Percentiles rank a stretch among this genome's conserved stretches.
Evolutionary conservation across 208 protist genomes (phyloP).

Genomic region (Tritrichomonas musculus): DNA sequence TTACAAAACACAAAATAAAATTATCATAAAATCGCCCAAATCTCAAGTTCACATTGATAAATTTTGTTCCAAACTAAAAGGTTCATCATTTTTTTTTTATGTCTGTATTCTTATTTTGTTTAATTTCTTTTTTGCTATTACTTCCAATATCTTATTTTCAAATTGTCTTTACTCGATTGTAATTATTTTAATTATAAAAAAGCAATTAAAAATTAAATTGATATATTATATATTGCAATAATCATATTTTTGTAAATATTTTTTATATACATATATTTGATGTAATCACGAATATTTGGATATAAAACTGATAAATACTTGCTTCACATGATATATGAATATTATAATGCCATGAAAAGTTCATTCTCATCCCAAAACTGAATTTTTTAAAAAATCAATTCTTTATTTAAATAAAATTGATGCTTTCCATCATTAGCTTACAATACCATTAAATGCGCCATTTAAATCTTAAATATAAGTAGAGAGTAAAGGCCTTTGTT

Average conservation of each 20-base stretch:
- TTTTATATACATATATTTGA: not conserved
- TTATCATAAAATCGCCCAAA: too few species aligned
- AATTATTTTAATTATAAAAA: not conserved
- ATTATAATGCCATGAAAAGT: not conserved
- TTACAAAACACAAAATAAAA: too few species aligned
- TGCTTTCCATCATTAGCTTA: too few species aligned
- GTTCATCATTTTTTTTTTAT: not conserved
- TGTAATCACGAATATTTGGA: too few species aligned
- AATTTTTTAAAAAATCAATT: too few species aligned
- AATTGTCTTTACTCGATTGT: not conserved
- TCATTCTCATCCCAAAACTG: not conserved
- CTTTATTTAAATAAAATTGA: too few species aligned
- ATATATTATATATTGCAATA: not conserved
- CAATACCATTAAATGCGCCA: too few species aligned
- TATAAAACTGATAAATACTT: too few species aligned
- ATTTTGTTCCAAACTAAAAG: not conserved
- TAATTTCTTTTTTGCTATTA: too few species aligned
- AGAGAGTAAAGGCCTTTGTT: too few species aligned
- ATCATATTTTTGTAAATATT: not conserved
- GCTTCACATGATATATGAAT: not conserved
- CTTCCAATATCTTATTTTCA: not conserved
- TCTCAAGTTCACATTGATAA: not conserved
- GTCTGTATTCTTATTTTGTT: too few species aligned
- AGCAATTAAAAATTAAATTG: not conserved
- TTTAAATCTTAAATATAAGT: too few species aligned